Percentiles rank a stretch among this genome's conserved stretches.
These are phyloP conservation scores for Taphrina populina DNA, from an alignment of 1,139 yeast genomes.

Conservation along the genomic window DNA sequence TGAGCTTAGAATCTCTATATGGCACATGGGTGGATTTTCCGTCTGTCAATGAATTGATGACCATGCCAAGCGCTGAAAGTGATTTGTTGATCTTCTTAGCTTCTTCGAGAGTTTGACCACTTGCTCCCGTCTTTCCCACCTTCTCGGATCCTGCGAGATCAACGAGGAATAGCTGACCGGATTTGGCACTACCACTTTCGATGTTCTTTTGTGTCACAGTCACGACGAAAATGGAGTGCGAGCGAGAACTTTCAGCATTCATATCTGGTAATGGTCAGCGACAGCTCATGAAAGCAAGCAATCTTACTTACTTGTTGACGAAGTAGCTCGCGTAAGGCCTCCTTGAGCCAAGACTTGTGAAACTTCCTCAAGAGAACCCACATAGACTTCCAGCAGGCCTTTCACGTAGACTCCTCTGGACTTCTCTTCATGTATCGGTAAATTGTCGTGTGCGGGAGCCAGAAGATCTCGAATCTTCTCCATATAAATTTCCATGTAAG, in stretches of 20 bases:
- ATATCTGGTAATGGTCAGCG: conserved; percentile 45
- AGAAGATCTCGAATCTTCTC: conserved; percentile 70
- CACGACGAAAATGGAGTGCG: conserved; percentile 77
- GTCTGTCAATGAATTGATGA: conserved; percentile 75
- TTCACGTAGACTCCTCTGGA: conserved; percentile 67
- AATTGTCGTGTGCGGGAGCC: conserved; percentile 45
- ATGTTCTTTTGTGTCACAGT: conserved; percentile 60
- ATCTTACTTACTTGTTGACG: conserved; percentile 51
- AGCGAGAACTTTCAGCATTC: conserved; percentile 75
- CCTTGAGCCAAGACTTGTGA: conserved; percentile 59
- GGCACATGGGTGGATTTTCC: conserved; percentile 67
- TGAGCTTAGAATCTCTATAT: conserved; percentile 78
- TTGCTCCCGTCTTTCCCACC: conserved; percentile 77
- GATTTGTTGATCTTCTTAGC: conserved; percentile 82
- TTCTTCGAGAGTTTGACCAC: conserved; percentile 74
- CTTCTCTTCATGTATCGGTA: conserved; percentile 66
- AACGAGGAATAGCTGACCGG: conserved; percentile 70
- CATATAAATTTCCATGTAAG: conserved; percentile 79
- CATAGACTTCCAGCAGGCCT: conserved; percentile 63
- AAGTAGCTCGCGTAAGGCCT: conserved; percentile 55
- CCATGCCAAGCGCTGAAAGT: conserved; percentile 74
- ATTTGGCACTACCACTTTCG: conserved; percentile 58
- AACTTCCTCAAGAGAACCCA: conserved; percentile 60
- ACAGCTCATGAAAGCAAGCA: neutral
- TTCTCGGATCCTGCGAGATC: conserved; percentile 91